Conservation (phyloP, 176 grass and related monocot species). For the Carex pumila region DNA sequence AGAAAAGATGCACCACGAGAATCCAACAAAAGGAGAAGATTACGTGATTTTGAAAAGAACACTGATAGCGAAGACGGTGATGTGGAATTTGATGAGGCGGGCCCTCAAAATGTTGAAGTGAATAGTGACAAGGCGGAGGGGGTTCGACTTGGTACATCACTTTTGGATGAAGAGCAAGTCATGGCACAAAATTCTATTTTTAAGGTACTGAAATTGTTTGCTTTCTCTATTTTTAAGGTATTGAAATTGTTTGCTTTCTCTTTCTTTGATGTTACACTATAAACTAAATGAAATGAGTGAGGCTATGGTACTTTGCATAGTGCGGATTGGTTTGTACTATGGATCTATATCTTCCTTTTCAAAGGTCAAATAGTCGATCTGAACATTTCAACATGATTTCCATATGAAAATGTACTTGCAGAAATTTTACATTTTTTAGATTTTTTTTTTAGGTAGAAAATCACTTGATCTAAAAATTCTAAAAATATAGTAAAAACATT, state of each 20-base stretch:
- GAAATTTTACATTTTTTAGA: too few relatives aligned
- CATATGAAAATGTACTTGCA: too few relatives aligned
- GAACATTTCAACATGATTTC: too few relatives aligned
- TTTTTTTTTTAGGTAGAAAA: too few relatives aligned
- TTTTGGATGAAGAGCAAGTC: slow-evolving; percentile 45
- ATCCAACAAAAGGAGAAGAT: slow-evolving; percentile 42
- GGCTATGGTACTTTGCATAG: too few relatives aligned
- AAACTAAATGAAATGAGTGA: not conserved
- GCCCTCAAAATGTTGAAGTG: slow-evolving; percentile 31
- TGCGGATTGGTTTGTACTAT: too few relatives aligned
- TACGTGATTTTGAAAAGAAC: slow-evolving; percentile 29
- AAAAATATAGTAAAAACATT: too few relatives aligned
- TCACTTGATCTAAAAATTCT: too few relatives aligned
- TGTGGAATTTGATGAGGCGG: slow-evolving; percentile 34
- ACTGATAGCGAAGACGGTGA: slow-evolving; percentile 69
- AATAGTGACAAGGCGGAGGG: slow-evolving; percentile 33
- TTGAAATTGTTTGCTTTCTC: not conserved
- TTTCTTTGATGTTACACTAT: not conserved
- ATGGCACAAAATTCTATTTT: slow-evolving; percentile 34
- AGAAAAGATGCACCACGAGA: slow-evolving; percentile 28
- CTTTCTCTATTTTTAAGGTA: slow-evolving; percentile 40
- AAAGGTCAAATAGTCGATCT: too few relatives aligned
- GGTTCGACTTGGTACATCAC: slow-evolving; percentile 38
- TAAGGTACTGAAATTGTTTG: slow-evolving; percentile 31
- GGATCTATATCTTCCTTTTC: too few relatives aligned